Percentiles rank a stretch among this genome's conserved stretches.
Conservation (phyloP, 1,284 basidiomycete species). For the Fomitopsis schrenkii region DNA sequence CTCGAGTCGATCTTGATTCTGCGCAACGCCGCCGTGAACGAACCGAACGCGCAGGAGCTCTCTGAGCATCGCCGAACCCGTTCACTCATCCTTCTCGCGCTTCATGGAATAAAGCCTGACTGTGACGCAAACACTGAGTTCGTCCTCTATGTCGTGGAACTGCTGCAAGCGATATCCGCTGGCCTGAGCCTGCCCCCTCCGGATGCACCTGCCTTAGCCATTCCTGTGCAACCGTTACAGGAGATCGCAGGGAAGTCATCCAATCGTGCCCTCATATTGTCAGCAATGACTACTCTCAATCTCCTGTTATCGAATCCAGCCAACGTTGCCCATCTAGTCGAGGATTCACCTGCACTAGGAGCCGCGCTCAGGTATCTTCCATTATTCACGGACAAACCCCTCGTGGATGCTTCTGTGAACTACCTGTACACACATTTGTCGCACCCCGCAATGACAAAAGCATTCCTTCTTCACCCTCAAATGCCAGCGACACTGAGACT, state of each 20-base stretch:
- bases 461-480: slow-evolving; percentile 64
- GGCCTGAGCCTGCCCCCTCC: slow-evolving; percentile 26
- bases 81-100: slow-evolving; percentile 52
- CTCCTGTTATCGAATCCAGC: slow-evolving; percentile 56
- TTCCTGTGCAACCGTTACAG: slow-evolving; percentile 27
- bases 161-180: slow-evolving; percentile 40
- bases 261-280: slow-evolving; percentile 71
- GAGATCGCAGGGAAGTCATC: slow-evolving; percentile 51
- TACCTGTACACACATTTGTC: slow-evolving; percentile 76
- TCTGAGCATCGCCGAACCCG: slow-evolving; percentile 52
- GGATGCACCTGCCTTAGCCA: slow-evolving; percentile 20
- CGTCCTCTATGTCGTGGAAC: slow-evolving; percentile 61
- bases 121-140: slow-evolving; percentile 66
- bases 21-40: slow-evolving; percentile 69
- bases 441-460: slow-evolving; percentile 70
- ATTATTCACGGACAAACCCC: slow-evolving; percentile 63
- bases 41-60: slow-evolving; percentile 61
- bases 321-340: slow-evolving; percentile 50
- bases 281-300: slow-evolving; percentile 55
- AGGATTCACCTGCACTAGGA: slow-evolving; percentile 52
- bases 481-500: slow-evolving; percentile 66
- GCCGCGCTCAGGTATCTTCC: slow-evolving; percentile 69
- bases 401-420: slow-evolving; percentile 68
- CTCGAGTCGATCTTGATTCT: slow-evolving; percentile 74
- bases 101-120: slow-evolving; percentile 51